A percentile compares a stretch with the other conserved stretches of the same genome.
These are phyloP conservation scores for Syzygium syzygioides DNA, from an alignment of 441 rosid species.

Conservation along the genomic window DNA sequence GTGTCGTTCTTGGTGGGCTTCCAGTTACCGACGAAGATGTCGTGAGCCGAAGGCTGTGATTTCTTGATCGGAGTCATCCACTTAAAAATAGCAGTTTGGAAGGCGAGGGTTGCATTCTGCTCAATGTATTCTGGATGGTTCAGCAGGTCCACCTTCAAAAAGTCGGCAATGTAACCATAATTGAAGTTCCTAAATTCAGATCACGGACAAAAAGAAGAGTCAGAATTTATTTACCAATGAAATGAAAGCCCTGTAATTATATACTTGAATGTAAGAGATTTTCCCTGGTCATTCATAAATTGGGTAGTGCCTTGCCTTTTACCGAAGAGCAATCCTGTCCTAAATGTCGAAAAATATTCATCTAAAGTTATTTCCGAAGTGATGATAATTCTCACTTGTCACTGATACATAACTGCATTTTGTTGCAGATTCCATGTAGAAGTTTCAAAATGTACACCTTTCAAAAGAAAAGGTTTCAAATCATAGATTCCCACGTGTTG, in stretches of 20 bases:
- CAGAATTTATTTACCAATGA: not conserved
- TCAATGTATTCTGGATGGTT: slow-evolving; percentile 15
- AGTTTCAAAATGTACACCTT: not conserved
- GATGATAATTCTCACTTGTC: not conserved
- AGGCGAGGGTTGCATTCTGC: slow-evolving; percentile 15
- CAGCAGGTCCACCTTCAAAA: slow-evolving; percentile 7
- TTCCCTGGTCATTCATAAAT: not conserved
- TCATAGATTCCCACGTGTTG: not conserved
- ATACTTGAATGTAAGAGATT: not conserved
- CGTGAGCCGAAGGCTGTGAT: slow-evolving; percentile 15
- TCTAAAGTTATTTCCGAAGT: not conserved
- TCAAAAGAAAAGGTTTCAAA: not conserved
- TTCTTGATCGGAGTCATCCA: slow-evolving; percentile 15
- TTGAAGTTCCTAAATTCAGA: slow-evolving; percentile 11
- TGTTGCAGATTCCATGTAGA: not conserved
- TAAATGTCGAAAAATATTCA: not conserved
- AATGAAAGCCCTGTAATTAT: not conserved
- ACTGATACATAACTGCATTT: not conserved
- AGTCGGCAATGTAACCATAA: slow-evolving; percentile 4
- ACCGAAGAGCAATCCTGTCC: not conserved
- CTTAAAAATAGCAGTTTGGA: slow-evolving; percentile 10
- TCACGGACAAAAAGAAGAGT: not conserved
- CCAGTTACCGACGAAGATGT: slow-evolving; percentile 10
- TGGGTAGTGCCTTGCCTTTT: not conserved
- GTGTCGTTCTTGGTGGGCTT: slow-evolving; percentile 21